Percentiles rank a stretch among this genome's conserved stretches.
Evolutionary conservation across 345 rosid genomes (phyloP).

Genomic region (Eucalyptus victrix): DNA sequence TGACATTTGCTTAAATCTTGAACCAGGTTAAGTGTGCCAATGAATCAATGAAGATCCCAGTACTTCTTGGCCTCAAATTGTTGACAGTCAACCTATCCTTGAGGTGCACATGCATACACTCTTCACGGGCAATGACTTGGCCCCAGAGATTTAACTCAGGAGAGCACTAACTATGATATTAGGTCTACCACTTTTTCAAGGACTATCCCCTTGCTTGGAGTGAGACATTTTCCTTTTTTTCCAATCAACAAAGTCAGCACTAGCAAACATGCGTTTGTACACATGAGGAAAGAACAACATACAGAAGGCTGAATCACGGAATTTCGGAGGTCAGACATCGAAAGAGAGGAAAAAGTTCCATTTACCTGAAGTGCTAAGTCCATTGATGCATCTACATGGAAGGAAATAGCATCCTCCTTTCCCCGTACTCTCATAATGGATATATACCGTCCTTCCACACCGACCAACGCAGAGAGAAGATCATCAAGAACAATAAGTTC

Average conservation of each 20-base stretch:
- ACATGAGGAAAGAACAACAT: neutral
- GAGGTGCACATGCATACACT: neutral
- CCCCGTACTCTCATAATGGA: conserved; percentile 55
- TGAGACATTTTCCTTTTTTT: neutral
- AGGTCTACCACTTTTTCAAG: neutral
- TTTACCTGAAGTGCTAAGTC: conserved; percentile 84
- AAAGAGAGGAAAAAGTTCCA: neutral
- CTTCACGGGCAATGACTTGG: neutral
- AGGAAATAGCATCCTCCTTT: conserved; percentile 47
- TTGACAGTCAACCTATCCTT: neutral
- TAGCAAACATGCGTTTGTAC: neutral
- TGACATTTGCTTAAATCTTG: neutral
- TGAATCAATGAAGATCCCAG: neutral
- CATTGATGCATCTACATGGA: conserved; percentile 84
- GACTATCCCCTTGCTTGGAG: neutral
- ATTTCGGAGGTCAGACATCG: neutral
- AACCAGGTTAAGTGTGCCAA: neutral
- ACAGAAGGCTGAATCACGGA: neutral
- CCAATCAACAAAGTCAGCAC: neutral
- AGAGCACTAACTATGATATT: neutral
- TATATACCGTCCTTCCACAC: conserved; percentile 86
- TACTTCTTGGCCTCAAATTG: neutral
- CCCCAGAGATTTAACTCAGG: neutral
- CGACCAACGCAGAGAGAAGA: conserved; percentile 83
- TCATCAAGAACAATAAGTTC: conserved; percentile 91